Percentiles rank a stretch among this genome's conserved stretches.
Evolutionary conservation across 192 early-diverging fungal species (phyloP).

Genomic region (Linnemannia exigua): DNA sequence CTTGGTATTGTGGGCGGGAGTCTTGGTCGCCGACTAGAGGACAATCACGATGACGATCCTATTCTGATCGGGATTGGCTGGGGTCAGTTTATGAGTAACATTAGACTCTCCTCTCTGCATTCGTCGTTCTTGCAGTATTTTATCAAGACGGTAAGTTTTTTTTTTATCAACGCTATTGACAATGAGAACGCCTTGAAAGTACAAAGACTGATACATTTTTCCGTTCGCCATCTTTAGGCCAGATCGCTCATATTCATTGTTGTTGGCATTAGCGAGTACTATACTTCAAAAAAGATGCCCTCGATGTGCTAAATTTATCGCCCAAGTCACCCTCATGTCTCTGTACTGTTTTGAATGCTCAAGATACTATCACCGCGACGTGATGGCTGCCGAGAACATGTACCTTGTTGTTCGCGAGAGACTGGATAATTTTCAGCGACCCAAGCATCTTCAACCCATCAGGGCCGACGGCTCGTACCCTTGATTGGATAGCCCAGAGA

Average conservation of each 20-base stretch:
- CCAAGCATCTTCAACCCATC: too few species aligned
- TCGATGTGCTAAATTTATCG: neutral
- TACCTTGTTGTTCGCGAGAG: neutral
- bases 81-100: conserved; percentile 10
- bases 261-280: conserved; percentile 11
- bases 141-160: neutral
- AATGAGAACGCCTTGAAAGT: neutral
- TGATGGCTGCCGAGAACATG: conserved; percentile 17
- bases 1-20: neutral
- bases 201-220: neutral
- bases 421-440: too few species aligned
- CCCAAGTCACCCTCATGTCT: neutral
- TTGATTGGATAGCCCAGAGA: too few species aligned
- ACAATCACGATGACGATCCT: neutral
- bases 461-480: too few species aligned
- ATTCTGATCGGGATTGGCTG: conserved; percentile 1
- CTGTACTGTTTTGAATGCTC: conserved; percentile 3
- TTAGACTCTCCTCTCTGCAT: neutral
- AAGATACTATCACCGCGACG: conserved; percentile 8
- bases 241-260: neutral
- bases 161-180: neutral
- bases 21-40: neutral
- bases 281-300: conserved; percentile 30
- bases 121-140: conserved; percentile 7
- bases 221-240: neutral